Conservation (phyloP, 805 yeast species). For the Candida insectalens region DNA sequence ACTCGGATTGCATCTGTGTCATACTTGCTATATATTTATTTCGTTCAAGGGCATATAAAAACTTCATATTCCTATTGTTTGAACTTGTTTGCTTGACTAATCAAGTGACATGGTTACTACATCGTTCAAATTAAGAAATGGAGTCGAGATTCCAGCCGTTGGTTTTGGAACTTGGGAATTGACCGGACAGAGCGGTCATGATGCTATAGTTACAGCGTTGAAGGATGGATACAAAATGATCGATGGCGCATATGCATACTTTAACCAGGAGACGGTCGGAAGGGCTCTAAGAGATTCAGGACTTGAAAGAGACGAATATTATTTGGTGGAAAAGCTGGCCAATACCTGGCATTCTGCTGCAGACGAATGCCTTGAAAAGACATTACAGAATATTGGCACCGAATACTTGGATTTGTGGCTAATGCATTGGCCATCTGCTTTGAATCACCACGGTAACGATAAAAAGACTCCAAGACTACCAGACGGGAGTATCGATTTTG, state of each 20-base stretch:
- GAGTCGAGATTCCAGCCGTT: slow-evolving; percentile 11
- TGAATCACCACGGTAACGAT: slow-evolving; percentile 16
- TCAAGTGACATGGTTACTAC: not conserved
- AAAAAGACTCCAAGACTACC: slow-evolving; percentile 18
- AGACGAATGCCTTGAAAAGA: slow-evolving; percentile 25
- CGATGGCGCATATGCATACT: slow-evolving; percentile 32
- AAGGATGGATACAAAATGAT: slow-evolving; percentile 28
- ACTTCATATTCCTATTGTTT: too few relatives aligned
- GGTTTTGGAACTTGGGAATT: slow-evolving; percentile 18
- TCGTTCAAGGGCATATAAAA: too few relatives aligned
- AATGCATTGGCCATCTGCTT: slow-evolving; percentile 37
- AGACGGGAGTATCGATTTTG: slow-evolving; percentile 14
- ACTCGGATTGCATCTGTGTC: too few relatives aligned
- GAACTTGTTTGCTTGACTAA: too few relatives aligned
- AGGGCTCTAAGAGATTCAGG: slow-evolving; percentile 18
- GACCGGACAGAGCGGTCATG: slow-evolving; percentile 8
- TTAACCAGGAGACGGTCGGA: slow-evolving; percentile 32
- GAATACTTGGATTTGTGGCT: slow-evolving; percentile 36
- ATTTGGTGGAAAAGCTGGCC: slow-evolving; percentile 11
- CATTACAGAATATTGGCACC: slow-evolving; percentile 26
- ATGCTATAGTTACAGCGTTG: slow-evolving; percentile 19
- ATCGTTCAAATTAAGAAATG: slow-evolving; percentile 9
- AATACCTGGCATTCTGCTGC: slow-evolving; percentile 23
- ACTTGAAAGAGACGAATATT: slow-evolving; percentile 7
- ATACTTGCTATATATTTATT: too few relatives aligned